Percentiles rank a stretch among this genome's conserved stretches.
phyloP scores from a whole-genome alignment of 2,329 filamentous ascomycete genomes.

The Sclerotinia sclerotiorum region DNA sequence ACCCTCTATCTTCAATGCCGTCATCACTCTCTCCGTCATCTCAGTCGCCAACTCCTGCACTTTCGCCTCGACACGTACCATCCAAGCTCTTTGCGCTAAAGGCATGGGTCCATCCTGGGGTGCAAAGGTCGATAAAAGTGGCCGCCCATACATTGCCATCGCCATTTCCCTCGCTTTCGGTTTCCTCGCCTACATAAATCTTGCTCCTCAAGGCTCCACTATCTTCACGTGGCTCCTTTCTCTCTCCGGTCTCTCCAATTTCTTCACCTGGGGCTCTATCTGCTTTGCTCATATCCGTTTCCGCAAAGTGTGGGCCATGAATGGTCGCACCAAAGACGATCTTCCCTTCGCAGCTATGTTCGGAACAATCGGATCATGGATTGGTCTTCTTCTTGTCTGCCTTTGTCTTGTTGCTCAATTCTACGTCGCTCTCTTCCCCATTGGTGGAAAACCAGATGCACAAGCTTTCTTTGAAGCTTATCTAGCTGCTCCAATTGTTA shows the following conservation, averaged over 20 bases:
- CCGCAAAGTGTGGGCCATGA: slow-evolving; percentile 59
- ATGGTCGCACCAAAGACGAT: slow-evolving; percentile 53
- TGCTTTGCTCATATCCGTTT: slow-evolving; percentile 66
- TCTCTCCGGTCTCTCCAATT: slow-evolving; percentile 68
- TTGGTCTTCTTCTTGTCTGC: slow-evolving; percentile 65
- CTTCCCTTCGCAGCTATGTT: slow-evolving; percentile 49
- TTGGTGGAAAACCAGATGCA: slow-evolving; percentile 48
- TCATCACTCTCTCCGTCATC: slow-evolving; percentile 86
- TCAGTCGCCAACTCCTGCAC: slow-evolving; percentile 91
- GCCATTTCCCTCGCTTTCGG: slow-evolving; percentile 55
- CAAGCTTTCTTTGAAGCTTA: slow-evolving; percentile 46
- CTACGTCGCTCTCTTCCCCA: slow-evolving; percentile 49
- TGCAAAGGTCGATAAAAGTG: slow-evolving; percentile 77
- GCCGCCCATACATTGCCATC: slow-evolving; percentile 64
- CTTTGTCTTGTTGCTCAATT: slow-evolving; percentile 63
- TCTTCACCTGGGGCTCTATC: slow-evolving; percentile 75
- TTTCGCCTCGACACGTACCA: slow-evolving; percentile 85
- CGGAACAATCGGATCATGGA: slow-evolving; percentile 67
- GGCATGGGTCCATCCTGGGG: slow-evolving; percentile 75
- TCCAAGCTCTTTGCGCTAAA: slow-evolving; percentile 86
- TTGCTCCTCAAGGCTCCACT: slow-evolving; percentile 55
- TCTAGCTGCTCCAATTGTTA: slow-evolving; percentile 57
- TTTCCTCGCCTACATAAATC: slow-evolving; percentile 59
- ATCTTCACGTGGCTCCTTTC: slow-evolving; percentile 74
- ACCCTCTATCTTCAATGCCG: slow-evolving; percentile 87